Base-by-base conservation (phyloP, 2,329 filamentous ascomycete genomes). In the Nemania diffusa region DNA sequence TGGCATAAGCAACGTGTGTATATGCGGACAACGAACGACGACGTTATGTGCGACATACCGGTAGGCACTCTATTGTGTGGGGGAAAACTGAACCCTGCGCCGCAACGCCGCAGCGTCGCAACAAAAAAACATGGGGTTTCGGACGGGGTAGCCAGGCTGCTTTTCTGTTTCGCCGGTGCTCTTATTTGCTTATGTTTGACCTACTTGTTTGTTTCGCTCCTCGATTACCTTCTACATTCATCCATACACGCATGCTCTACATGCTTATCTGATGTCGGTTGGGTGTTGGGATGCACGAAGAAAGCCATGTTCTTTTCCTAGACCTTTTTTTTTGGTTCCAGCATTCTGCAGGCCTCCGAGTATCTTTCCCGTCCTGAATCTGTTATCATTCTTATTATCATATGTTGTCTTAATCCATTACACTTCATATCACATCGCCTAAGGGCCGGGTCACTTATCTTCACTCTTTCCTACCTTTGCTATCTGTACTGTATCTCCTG, bases 71-170 rank as follows among this genome's bases (percentile, higher is more conserved):
- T 42, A 5, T 5, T 57, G 48, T 27, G 60, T 48, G 44, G 51
- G 27, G 27, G 15, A 34, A 11, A 42, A 52, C 17, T 34, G 55
- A 51, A 42, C 24, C 29, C 26, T 68, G 62, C 46, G 62, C 57
- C 61, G 46, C 65, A 61, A 37, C 6, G 13, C 27, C 11, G 51
- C 61, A 27, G 24, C 20, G 48, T 29, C 24, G 26, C 9, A 32
- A 48, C 5, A 26, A 48, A 26, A 26, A 50, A 56, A 60, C 20
- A 46, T 29, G 9, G 42, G 20, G 11, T 26, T 56, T 55, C 27
- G 34, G 34, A 60, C 17, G 40, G 59, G 37, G 48, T 59, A 50
- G 46, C 53, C 42, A 32, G 46, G 46, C 52, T 52, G 29, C 13
- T 52, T 20, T 42, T 65, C 32, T 53, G 34, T 56, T 34, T n/a